Evolutionary conservation across 768 basidiomycete species (phyloP), one percentile per base, ranked within the genome.

Genomic region (Suillus occidentalis): DNA sequence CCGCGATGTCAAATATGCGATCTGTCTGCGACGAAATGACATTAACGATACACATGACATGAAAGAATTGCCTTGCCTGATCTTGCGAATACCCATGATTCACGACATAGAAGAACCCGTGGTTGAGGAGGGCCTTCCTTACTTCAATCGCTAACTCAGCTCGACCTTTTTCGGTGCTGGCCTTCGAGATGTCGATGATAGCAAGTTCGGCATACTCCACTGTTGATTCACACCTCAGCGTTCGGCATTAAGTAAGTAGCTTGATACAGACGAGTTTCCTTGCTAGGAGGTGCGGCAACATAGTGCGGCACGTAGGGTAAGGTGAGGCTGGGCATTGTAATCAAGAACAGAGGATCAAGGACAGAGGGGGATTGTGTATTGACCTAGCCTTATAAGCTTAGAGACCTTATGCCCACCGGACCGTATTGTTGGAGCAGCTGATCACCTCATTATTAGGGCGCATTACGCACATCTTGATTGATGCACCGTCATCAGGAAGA

Each of bases 171-270:
- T 71, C 67, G 13, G 77, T 83, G 1, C 65, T 60, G 1, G 76
- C 78, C 58, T 77, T 75, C 12, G 84, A 76, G 18, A 88, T 68
- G 66, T 88, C 86, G 60, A 88, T 80, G 60, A 83, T 76, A 1
- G 84, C 77, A 16, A 89, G 79, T 45, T 86, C 82, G 3, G 83
- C 87, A 70, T 76, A 82, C 25, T 81, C 78, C 71, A 82, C 81
- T 83, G 64, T 28, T 63, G 71, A 77, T 67, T 79, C 74, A 77
- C 55, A 62, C 31, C 39, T 58, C 36, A 62, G 36, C 4, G 28
- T 45, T 45, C n/a, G 58, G 6, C 31, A 8, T 34, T 1, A 57
- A 12, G 37, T 7, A 36, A 12, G 14, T 37, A 3, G 39, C n/a
- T 39, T 25, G 22, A 39, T 4, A 74, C 81, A 57, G 59, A 82